Base-by-base conservation (phyloP, 2,329 filamentous ascomycete genomes). In the Trichothecium sympodiale region DNA sequence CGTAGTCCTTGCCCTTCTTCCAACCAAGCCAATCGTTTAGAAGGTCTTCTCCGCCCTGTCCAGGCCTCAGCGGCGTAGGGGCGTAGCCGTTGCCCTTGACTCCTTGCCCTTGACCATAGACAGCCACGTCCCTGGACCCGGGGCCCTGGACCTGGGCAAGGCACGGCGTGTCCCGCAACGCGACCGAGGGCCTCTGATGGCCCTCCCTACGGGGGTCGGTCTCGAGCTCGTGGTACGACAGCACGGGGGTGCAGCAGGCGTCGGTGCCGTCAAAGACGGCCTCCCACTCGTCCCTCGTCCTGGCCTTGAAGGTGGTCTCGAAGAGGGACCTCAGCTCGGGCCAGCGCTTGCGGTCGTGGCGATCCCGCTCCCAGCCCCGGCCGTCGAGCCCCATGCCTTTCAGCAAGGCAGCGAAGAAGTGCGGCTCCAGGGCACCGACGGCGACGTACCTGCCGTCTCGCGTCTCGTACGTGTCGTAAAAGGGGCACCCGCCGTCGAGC, bases 211-310 rank as follows among this genome's bases (percentile, higher is more conserved):
- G 42, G 8, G 52, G 34, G 26, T 62, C 53, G 3, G 41, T 47
- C 46, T 85, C 74, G 30, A 94, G 63, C 59, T 94, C 87, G 0
- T 46, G 50, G 44, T 86, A 83, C 25, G 77, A 78, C 29, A 94
- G 62, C 2, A 96, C 83, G 0, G 89, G 89, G n/a, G 84, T 86
- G 43, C 82, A 86, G 56, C 89, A 96, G 2, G 89, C 89, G 60
- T 96, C 89, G 0, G 83, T 91, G 9, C 83, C 84, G 53, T 94
- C 84, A 53, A 95, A 96, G 5, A 94, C 64, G 4, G 41, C 53
- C 58, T 94, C 89, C 89, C 89, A 96, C 54, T 94, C 80, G 1
- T 58, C 52, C 25, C 88, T 69, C 4, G 80, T 81, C 60, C 77
- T 85, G 31, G 62, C 57, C 53, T 68, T 74, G 56, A 96, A 95